Base-by-base conservation (phyloP, 2,329 filamentous ascomycete species). In the Fusarium sambucinum region DNA sequence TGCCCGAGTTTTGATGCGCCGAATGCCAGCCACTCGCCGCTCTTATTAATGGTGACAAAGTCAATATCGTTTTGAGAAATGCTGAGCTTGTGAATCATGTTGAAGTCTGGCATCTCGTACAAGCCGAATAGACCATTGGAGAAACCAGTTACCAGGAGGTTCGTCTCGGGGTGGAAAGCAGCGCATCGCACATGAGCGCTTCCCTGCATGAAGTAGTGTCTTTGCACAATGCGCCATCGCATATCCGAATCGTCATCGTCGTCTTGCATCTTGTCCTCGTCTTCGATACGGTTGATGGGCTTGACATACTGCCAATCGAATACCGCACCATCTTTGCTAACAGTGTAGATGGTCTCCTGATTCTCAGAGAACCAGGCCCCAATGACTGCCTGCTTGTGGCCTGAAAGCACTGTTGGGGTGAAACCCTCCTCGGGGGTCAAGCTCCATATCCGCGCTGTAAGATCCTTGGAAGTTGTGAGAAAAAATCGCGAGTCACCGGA, bases 51-150 rank as follows among this genome's bases (percentile, higher is more conserved):
- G 1, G 94, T 93, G 57, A 98, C 93, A 74, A 92, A 94, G 76
- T 98, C 95, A 66, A 99, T 97, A 71, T 96, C 92, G 74, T 96
- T 97, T 78, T 98, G 94, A 1, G 96, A 97, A 74, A 99, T 97
- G 81, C 94, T 97, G 59, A 88, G 80, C 52, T 92, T 96, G 80
- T 99, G 96, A 50, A 99, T 97, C 80, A 93, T 91, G 80, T 93
- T 97, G 80, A 98, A 98, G 69, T 95, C 92, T 13, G 96, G 96
- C 82, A 99, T 87, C 77, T 99, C 96, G 80, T 99, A 97, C 9
- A 99, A 85, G 23, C 92, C 92, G 78, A 99, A 99, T 10, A 96
- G 84, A 33, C 96, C 96, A 74, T 96, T 96, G 4, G 94, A 97
- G 78, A 99, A 98, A 10, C 96, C 96, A 17, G 93, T 93, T 2